A percentile compares a stretch with the other conserved stretches of the same genome.
Evolutionary conservation across 495 filamentous ascomycete genomes (phyloP).

Genomic region (Parathielavia appendiculata): DNA sequence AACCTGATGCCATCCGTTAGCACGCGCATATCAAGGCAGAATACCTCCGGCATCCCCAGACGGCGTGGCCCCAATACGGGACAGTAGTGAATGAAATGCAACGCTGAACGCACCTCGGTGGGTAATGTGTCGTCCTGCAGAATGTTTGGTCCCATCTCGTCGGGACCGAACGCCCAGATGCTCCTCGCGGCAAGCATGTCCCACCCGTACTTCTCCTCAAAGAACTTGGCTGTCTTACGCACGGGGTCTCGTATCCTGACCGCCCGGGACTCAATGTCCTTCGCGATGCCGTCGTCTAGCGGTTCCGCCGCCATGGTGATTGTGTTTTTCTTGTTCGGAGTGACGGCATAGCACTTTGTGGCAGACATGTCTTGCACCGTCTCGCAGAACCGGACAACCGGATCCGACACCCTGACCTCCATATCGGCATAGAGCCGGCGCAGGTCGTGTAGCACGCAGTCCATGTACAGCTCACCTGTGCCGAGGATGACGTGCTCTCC

Average conservation of each 20-base stretch:
- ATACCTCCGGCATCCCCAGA: background rate
- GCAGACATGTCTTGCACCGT: slow-evolving; percentile 96
- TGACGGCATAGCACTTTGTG: slow-evolving; percentile 96
- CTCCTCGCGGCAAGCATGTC: slow-evolving; percentile 89
- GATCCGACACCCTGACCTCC: slow-evolving; percentile 98
- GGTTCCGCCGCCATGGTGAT: slow-evolving; percentile 98
- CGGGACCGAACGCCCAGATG: slow-evolving; percentile 98
- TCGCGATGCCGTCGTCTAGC: slow-evolving; percentile 86
- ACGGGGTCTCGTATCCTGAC: slow-evolving; percentile 92
- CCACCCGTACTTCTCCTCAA: slow-evolving; percentile 96
- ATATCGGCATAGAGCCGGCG: slow-evolving; percentile 94
- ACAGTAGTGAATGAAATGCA: slow-evolving; percentile 16
- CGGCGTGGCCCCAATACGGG: background rate
- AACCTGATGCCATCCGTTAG: slow-evolving; percentile 46
- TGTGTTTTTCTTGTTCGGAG: slow-evolving; percentile 98
- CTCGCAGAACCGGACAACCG: slow-evolving; percentile 95
- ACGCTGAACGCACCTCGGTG: slow-evolving; percentile 53
- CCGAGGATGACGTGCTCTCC: slow-evolving; percentile 94
- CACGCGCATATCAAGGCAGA: background rate
- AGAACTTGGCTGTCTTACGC: slow-evolving; percentile 90
- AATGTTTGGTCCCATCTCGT: slow-evolving; percentile 93
- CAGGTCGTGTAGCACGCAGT: slow-evolving; percentile 94
- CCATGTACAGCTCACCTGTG: slow-evolving; percentile 97
- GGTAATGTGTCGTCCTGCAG: slow-evolving; percentile 94
- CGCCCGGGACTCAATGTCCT: slow-evolving; percentile 86